Evolutionary conservation across 192 early-diverging fungal species (phyloP).

Genomic region (Umbelopsis sp.): DNA sequence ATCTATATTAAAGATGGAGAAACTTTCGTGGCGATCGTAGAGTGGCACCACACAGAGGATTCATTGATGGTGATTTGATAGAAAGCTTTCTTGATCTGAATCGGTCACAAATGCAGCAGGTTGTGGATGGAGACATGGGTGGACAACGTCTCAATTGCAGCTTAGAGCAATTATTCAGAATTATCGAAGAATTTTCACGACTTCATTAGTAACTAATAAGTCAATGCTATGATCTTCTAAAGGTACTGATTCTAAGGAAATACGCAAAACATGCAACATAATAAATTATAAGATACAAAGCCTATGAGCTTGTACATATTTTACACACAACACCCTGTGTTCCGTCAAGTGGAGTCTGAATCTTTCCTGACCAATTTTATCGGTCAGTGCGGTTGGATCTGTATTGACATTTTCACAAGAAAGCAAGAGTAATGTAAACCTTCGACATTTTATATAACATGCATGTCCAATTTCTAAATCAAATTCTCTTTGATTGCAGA

Average conservation of each 20-base stretch:
- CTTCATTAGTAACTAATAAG: neutral
- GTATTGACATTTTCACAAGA: neutral
- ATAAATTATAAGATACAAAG: neutral
- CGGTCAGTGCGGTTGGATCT: neutral
- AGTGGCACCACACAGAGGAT: conserved; percentile 50
- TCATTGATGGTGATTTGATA: conserved; percentile 95
- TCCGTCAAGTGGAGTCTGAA: neutral
- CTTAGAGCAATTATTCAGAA: conserved; percentile 61
- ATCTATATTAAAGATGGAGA: conserved; percentile 57
- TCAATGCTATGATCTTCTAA: no score
- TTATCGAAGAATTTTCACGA: conserved; percentile 43
- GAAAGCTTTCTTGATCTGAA: conserved; percentile 81
- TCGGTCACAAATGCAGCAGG: conserved; percentile 43
- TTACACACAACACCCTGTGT: neutral
- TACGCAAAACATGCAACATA: neutral
- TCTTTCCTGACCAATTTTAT: neutral
- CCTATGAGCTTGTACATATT: no score
- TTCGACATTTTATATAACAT: neutral
- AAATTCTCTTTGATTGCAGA: neutral
- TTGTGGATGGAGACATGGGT: conserved; percentile 36
- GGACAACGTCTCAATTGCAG: conserved; percentile 52
- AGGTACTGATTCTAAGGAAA: no score
- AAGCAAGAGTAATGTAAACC: neutral
- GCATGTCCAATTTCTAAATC: neutral
- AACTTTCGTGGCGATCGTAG: conserved; percentile 59